A percentile compares a stretch with the other conserved stretches of the same genome.
Conservation (phyloP, 768 basidiomycete genomes). For the Suillus brevipes region DNA sequence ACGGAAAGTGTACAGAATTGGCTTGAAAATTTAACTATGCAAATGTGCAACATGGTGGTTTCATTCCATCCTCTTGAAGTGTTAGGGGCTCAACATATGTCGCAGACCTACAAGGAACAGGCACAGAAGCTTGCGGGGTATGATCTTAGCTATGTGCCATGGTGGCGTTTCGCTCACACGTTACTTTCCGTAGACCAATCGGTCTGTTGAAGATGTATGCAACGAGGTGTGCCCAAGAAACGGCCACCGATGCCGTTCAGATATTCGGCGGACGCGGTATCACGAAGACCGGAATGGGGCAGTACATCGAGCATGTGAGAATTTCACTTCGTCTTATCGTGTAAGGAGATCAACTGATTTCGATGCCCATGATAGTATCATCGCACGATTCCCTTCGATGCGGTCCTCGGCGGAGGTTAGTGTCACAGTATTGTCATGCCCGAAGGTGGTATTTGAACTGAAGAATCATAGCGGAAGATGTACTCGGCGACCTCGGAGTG, state of each 20-base stretch:
- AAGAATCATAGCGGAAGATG: constrained; percentile 47
- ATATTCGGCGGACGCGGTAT: constrained; percentile 88
- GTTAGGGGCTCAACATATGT: constrained; percentile 5
- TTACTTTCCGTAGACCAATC: constrained; percentile 40
- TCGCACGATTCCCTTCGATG: constrained; percentile 24
- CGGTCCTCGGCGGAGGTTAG: constrained; percentile 27
- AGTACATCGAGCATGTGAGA: constrained; percentile 69
- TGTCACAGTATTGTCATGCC: not conserved
- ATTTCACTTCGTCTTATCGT: constrained; percentile 21
- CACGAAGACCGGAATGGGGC: constrained; percentile 81
- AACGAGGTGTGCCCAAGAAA: constrained; percentile 55
- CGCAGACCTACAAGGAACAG: constrained; percentile 66
- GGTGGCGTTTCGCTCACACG: not conserved
- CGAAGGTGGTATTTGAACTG: not conserved
- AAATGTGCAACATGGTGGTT: constrained; percentile 76
- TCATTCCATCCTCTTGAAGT: constrained; percentile 14
- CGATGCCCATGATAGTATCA: constrained; percentile 25
- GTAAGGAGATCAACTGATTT: constrained; percentile 1
- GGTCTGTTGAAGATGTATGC: constrained; percentile 58
- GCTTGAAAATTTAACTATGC: constrained; percentile 79
- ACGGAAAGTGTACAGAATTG: constrained; percentile 74
- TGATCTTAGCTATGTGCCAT: constrained; percentile 3
- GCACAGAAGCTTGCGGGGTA: constrained; percentile 67
- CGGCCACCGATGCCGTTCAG: constrained; percentile 69
- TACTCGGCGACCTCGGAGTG: constrained; percentile 59